Evolutionary conservation across 306 rosid species (phyloP), one percentile per base, ranked within the genome.

Genomic region (Fagus sylvatica): DNA sequence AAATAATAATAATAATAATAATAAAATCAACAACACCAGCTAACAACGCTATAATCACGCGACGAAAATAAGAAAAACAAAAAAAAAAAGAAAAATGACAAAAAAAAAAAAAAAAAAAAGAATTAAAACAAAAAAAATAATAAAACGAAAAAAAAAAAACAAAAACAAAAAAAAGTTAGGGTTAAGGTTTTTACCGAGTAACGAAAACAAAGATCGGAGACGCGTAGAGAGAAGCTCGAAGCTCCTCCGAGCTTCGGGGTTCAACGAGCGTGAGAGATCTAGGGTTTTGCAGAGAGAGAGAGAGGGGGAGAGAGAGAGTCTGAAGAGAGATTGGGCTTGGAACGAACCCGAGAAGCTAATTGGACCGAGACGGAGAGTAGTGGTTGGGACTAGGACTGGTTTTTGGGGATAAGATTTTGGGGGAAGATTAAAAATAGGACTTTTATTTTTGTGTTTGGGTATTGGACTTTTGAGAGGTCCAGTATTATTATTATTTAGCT

Each of bases 301-400:
- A 79, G 55, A 39, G 81, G 6, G 66, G 56, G 77, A 64, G 86
- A 22, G 80, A 74, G 74, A 48, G 76, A 71, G 84, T 22, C 28
- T 22, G 28, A 22, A 81, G 77, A 69, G 83, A 85, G 89, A 88
- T 95, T 93, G 98, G 98, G 98, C 97, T 92, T 90, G 53, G 66
- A 81, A 79, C 78, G 46, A 83, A 91, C 97, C 97, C 96, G 96
- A 72, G 79, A 89, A 78, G 83, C 88, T 84, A 88, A 91, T 87
- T 91, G 99, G 99, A 95, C 98, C 96, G 84, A 76, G 22, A 36
- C n/a, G 32, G 51, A 17, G 72, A 64, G 36, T 30, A 59, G 82
- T 82, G 72, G 71, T 72, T 57, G 75, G 77, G 79, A 75, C 71
- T 78, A 15, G 67, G 71, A 74, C 61, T 80, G 75, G 75, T 71